These are phyloP conservation scores for Candida glaebosa DNA, from an alignment of 805 yeast genomes.

Conservation along the genomic window DNA sequence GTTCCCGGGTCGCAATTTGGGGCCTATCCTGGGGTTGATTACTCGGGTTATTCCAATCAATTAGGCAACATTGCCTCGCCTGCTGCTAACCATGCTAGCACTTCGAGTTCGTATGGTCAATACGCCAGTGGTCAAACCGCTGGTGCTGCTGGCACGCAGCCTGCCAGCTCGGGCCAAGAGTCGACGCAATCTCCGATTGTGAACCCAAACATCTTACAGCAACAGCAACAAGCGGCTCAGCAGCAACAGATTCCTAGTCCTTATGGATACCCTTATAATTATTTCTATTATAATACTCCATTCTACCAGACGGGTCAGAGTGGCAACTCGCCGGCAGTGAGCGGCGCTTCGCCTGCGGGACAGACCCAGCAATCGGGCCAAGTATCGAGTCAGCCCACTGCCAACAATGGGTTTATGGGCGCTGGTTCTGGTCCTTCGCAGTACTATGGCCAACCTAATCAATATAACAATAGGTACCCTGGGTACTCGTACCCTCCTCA, in stretches of 20 bases:
- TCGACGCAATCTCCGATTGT: constrained; percentile 33
- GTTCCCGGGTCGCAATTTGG: constrained; percentile 41
- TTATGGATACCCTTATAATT: constrained; percentile 39
- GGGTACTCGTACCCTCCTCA: constrained; percentile 28
- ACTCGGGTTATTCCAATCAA: constrained; percentile 37
- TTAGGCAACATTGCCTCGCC: constrained; percentile 27
- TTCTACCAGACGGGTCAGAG: constrained; percentile 30
- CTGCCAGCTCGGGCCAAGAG: constrained; percentile 14
- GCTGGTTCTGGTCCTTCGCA: constrained; percentile 19
- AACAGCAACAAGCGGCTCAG: constrained; percentile 20
- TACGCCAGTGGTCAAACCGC: constrained; percentile 14
- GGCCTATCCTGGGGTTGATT: constrained; percentile 43
- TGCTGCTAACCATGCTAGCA: constrained; percentile 22
- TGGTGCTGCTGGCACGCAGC: constrained; percentile 9
- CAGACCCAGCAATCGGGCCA: constrained; percentile 13
- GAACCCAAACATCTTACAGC: constrained; percentile 17
- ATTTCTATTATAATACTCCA: constrained; percentile 40
- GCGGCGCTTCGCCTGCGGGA: constrained; percentile 14
- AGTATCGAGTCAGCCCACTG: constrained; percentile 11
- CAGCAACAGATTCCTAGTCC: constrained; percentile 34
- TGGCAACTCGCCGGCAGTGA: constrained; percentile 13
- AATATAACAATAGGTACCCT: constrained; percentile 28
- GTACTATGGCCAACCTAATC: constrained; percentile 27
- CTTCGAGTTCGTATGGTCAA: constrained; percentile 11
- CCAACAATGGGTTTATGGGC: constrained; percentile 6